Evolutionary conservation across 2,329 filamentous ascomycete genomes (phyloP).

Genomic region (Fusarium pininemorale): DNA sequence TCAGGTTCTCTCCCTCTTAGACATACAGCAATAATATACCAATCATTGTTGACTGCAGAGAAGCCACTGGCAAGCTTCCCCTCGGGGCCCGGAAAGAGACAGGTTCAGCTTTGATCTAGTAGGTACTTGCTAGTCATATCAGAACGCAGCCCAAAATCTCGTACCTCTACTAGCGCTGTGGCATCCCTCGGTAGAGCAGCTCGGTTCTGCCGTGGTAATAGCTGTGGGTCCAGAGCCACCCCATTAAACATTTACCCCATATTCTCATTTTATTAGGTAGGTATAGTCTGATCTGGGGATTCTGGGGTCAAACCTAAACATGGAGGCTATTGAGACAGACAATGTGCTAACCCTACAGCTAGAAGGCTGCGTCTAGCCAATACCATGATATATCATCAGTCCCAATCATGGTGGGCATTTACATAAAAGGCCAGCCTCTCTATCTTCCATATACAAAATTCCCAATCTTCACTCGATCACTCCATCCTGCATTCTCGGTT

Average conservation of each 20-base stretch:
- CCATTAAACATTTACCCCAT: background rate
- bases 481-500: background rate
- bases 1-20: too few species aligned
- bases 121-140: background rate
- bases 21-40: background rate
- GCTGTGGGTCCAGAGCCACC: background rate
- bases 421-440: background rate
- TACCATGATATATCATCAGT: background rate
- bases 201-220: background rate
- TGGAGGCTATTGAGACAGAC: background rate
- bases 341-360: background rate
- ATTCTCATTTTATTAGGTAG: background rate
- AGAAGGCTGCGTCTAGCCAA: background rate
- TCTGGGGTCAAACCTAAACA: background rate
- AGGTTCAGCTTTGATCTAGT: background rate
- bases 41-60: background rate
- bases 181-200: background rate
- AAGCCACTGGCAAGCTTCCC: background rate
- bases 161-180: background rate
- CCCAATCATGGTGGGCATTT: background rate
- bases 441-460: background rate
- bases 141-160: background rate
- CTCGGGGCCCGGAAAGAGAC: background rate
- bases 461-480: background rate
- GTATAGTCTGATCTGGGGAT: background rate